A percentile compares a stretch with the other conserved stretches of the same genome.
phyloP scores from a whole-genome alignment of 805 yeast species.

The Ogataea trehaloabstinens region DNA sequence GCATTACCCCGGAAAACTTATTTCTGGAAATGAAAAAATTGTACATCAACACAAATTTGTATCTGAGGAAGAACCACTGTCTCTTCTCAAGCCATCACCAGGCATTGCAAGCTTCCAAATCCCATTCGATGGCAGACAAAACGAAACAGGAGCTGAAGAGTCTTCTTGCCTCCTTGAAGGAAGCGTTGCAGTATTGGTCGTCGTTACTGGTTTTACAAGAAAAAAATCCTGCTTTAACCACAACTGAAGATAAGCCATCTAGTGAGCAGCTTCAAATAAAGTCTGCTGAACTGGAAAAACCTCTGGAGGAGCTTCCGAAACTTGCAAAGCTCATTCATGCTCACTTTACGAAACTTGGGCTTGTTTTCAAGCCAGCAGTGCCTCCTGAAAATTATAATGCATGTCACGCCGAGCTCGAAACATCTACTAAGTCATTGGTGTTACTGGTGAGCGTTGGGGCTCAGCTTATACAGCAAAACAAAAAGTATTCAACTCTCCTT shows the following conservation, averaged over 20 bases:
- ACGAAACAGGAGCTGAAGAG: conserved; percentile 13
- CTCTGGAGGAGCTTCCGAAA: conserved; percentile 59
- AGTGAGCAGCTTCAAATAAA: conserved; percentile 5
- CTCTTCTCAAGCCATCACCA: too few species aligned
- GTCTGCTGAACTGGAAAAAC: conserved; percentile 35
- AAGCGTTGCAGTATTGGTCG: conserved; percentile 20
- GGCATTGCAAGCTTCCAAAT: too few species aligned
- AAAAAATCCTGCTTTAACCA: not conserved
- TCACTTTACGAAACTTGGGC: conserved; percentile 74
- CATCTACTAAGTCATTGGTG: conserved; percentile 43
- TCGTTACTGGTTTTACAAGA: conserved; percentile 5
- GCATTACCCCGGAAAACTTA: too few species aligned
- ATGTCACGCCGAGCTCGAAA: conserved; percentile 47
- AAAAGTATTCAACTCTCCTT: conserved; percentile 32
- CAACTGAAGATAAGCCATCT: not conserved
- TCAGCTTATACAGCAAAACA: conserved; percentile 36
- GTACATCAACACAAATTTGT: too few species aligned
- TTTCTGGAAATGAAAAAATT: too few species aligned
- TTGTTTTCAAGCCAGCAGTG: conserved; percentile 63
- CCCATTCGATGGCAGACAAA: conserved; percentile 9
- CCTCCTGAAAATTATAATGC: conserved; percentile 38
- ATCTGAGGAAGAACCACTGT: too few species aligned
- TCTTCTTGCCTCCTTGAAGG: conserved; percentile 19
- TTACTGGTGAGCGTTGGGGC: conserved; percentile 44
- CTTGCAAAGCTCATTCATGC: conserved; percentile 61